These are phyloP conservation scores for Nitzschia sp. DNA, from an alignment of 108 stramenopile genomes.

Conservation along the genomic window DNA sequence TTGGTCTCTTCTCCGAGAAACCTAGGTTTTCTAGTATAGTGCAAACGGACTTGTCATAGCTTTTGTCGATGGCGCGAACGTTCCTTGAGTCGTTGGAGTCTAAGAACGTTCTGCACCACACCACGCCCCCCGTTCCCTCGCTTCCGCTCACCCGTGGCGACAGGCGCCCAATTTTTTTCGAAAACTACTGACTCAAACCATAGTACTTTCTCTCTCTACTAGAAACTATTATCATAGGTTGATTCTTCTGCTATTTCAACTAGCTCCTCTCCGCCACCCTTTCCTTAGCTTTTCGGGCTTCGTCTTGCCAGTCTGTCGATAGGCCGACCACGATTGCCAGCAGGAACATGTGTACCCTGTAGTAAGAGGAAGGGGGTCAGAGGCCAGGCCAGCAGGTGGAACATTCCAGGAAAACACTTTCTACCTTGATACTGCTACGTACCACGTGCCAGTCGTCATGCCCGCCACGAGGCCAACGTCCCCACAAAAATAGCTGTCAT, in stretches of 20 bases:
- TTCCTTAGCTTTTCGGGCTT: conserved; percentile 37
- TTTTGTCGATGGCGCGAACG: too few species aligned
- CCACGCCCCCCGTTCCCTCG: too few species aligned
- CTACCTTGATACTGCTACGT: not conserved
- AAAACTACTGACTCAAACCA: not conserved
- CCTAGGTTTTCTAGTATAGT: too few species aligned
- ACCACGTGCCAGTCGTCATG: conserved; percentile 68
- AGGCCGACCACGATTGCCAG: conserved; percentile 39
- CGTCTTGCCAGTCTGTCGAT: conserved; percentile 42
- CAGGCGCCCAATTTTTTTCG: not conserved
- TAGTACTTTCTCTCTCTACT: not conserved
- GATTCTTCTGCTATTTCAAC: too few species aligned
- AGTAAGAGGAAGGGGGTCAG: too few species aligned
- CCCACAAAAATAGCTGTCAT: conserved; percentile 48
- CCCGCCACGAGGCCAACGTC: conserved; percentile 61
- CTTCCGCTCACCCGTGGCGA: too few species aligned
- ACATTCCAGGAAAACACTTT: not conserved
- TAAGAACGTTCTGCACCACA: too few species aligned
- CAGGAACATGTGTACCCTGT: conserved; percentile 52
- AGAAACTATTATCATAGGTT: too few species aligned
- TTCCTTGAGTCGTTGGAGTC: too few species aligned
- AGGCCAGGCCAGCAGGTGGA: not conserved
- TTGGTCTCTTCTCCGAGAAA: too few species aligned
- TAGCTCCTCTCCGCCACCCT: too few species aligned
- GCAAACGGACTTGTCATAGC: too few species aligned